phyloP scores from a whole-genome alignment of 1,139 yeast genomes.

The Suhomyces anneliseae region DNA sequence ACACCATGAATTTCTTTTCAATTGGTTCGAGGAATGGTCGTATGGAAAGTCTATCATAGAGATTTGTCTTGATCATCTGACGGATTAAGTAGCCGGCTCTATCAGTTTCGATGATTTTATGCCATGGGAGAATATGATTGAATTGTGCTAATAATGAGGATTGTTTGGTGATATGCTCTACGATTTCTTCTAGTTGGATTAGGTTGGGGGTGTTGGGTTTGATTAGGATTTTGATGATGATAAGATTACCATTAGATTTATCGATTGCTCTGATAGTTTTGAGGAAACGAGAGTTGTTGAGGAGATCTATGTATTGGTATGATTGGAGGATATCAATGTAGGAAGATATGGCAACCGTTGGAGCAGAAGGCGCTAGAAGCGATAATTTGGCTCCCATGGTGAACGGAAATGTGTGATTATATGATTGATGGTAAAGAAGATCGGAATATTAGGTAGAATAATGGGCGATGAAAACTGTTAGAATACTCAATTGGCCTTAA shows the following conservation, averaged over 20 bases:
- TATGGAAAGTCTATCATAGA: conserved; percentile 83
- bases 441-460: background rate
- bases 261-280: conserved; percentile 81
- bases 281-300: conserved; percentile 76
- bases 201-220: conserved; percentile 53
- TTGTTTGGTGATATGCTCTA: conserved; percentile 37
- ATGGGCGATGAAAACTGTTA: no score
- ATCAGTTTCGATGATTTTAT: conserved; percentile 78
- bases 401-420: background rate
- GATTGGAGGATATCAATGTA: conserved; percentile 77
- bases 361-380: conserved; percentile 83
- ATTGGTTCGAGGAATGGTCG: conserved; percentile 82
- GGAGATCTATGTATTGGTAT: conserved; percentile 69
- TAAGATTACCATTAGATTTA: conserved; percentile 56
- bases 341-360: conserved; percentile 88
- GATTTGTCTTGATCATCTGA: conserved; percentile 72
- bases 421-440: background rate
- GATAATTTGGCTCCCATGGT: conserved; percentile 87
- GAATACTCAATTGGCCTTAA: no score
- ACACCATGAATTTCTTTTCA: conserved; percentile 82
- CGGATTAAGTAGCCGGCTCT: conserved; percentile 89
- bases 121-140: conserved; percentile 70
- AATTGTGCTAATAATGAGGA: conserved; percentile 45
- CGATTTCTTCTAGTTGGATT: conserved; percentile 32
- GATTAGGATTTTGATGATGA: conserved; percentile 77